Percentiles rank a stretch among this genome's conserved stretches.
phyloP scores from a whole-genome alignment of 2,329 filamentous ascomycete genomes.

The Periconia sp. region DNA sequence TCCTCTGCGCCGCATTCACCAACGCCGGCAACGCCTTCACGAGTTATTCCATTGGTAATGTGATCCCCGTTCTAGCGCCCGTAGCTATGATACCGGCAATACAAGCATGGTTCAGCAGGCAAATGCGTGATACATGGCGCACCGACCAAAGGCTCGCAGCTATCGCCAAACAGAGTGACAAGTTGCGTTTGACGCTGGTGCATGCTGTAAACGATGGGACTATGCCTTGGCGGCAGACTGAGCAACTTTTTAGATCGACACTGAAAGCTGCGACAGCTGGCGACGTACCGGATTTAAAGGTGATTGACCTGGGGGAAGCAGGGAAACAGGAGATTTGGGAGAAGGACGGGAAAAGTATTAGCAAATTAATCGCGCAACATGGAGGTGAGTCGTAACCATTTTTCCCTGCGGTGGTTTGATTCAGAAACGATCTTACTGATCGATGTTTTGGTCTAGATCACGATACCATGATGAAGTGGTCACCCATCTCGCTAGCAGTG shows the following conservation, averaged over 20 bases:
- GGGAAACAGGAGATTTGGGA: constrained; percentile 36
- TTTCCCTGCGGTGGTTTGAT: neutral
- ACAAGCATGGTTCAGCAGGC: constrained; percentile 62
- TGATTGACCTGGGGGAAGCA: constrained; percentile 37
- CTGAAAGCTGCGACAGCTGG: constrained; percentile 24
- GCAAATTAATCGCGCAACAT: constrained; percentile 40
- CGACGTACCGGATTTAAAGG: constrained; percentile 10
- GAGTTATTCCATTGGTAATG: constrained; percentile 74
- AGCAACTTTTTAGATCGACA: constrained; percentile 33
- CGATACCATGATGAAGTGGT: constrained; percentile 36
- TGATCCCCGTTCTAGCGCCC: constrained; percentile 76
- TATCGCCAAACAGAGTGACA: constrained; percentile 46
- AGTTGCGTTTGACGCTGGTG: constrained; percentile 31
- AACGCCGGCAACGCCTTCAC: constrained; percentile 72
- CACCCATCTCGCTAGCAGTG: constrained; percentile 29
- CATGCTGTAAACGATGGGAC: constrained; percentile 38
- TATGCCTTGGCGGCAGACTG: constrained; percentile 40
- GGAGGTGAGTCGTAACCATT: constrained; percentile 29
- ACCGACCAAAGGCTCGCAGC: constrained; percentile 67
- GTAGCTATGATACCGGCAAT: constrained; percentile 67
- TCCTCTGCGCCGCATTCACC: constrained; percentile 80
- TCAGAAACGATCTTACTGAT: too few species aligned
- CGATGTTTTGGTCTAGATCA: constrained; percentile 23
- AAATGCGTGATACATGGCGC: constrained; percentile 78
- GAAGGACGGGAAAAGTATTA: constrained; percentile 24